Evolutionary conservation across 108 stramenopile species (phyloP).

Genomic region (Nitzschia sp.): DNA sequence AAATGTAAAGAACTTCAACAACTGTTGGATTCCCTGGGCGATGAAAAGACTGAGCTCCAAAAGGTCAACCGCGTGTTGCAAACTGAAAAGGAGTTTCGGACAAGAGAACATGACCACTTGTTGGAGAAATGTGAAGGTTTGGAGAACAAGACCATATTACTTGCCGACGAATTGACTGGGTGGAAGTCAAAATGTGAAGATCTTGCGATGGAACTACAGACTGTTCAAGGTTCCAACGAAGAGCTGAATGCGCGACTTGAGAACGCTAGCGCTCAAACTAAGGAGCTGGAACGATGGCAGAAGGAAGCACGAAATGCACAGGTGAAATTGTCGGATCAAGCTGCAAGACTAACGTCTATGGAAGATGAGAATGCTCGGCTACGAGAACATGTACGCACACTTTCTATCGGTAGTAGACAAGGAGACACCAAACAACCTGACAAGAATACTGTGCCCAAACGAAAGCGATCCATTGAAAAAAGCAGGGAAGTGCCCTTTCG

Average conservation of each 20-base stretch:
- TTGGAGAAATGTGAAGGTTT: constrained; percentile 20
- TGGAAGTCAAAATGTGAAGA: constrained; percentile 20
- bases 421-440: neutral
- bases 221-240: constrained; percentile 26
- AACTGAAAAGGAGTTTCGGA: constrained; percentile 41
- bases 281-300: constrained; percentile 37
- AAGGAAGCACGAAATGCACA: constrained; percentile 20
- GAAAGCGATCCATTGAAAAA: constrained; percentile 9
- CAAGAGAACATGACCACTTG: constrained; percentile 43
- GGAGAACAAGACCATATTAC: constrained; percentile 15
- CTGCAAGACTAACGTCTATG: neutral
- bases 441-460: neutral
- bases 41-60: constrained; percentile 52
- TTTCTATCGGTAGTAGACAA: neutral
- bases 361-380: constrained; percentile 14
- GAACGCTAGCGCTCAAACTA: constrained; percentile 20
- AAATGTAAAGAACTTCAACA: constrained; percentile 62
- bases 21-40: constrained; percentile 62
- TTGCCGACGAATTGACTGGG: constrained; percentile 19
- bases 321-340: constrained; percentile 3
- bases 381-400: neutral
- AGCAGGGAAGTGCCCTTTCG: constrained; percentile 33
- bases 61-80: constrained; percentile 49
- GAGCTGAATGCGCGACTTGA: constrained; percentile 41
- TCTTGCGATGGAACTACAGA: constrained; percentile 35